Base-by-base conservation (phyloP, 805 yeast species). In the Saturnispora dispora region DNA sequence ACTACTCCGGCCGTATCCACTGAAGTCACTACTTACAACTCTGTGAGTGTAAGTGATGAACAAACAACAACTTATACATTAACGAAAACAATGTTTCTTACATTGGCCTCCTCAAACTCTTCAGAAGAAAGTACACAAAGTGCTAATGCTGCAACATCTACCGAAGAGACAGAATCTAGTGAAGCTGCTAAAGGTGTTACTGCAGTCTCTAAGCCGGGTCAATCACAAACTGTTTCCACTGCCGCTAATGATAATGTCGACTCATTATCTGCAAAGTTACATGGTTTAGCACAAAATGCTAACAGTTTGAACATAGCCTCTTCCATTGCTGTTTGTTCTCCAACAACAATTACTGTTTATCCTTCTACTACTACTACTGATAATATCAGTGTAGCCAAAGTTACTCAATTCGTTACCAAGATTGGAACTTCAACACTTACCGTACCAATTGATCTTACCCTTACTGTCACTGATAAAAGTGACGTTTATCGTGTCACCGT, bases 381-480 rank as follows among this genome's bases (percentile, higher is more conserved):
- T 9, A 47, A 52, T 15, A 50, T 30, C 13, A 33, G 54, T 10
- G 36, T 52, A 23, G 45, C 33, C 20, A 30, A 43, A 18, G 32
- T 40, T 37, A 45, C 47, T 10, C 41, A 46, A 17, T 17, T 20
- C 20, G 44, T 4, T 10, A 30, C 45, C 33, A 15, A 33, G 6
- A 33, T 41, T 36, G 40, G 57, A 2, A 49, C 61, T 15, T 54
- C 57, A 18, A 59, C 66, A n/a, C 63, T 58, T 25, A 62, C 70
- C 5, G 67, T 63, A 32, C 67, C 71, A 45, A 53, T 66, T 32
- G 60, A 63, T 36, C 64, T 65, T 9, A 63, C 68, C 2, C 53
- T 68, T 45, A 60, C 71, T 13, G 50, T 66, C 48, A 62, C 69
- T 17, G 54, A 59, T 13, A 70, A 70, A 27, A 59, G 65, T 8